phyloP scores from a whole-genome alignment of 176 grass and related monocot species.

The Saccharum spontaneum region DNA sequence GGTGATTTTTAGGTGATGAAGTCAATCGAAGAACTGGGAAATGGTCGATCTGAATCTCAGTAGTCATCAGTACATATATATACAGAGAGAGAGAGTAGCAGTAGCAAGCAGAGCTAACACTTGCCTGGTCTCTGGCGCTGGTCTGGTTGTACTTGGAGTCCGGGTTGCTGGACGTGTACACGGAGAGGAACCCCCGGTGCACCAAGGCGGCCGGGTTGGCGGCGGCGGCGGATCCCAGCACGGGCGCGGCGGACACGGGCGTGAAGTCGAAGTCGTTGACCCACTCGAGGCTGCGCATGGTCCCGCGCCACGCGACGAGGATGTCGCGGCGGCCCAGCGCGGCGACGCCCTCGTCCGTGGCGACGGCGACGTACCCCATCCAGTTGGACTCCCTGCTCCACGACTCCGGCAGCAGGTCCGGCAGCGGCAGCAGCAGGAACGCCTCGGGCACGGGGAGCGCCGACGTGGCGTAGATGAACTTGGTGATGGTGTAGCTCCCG shows the following conservation, averaged over 20 bases:
- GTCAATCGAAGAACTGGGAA: too few species aligned
- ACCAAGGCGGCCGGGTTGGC: slow-evolving; percentile 27
- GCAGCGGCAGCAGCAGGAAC: slow-evolving; percentile 60
- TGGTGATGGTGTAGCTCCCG: slow-evolving; percentile 60
- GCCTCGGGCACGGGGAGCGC: slow-evolving; percentile 48
- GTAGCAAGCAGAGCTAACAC: too few species aligned
- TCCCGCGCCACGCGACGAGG: slow-evolving; percentile 81
- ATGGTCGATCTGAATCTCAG: too few species aligned
- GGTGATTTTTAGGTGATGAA: too few species aligned
- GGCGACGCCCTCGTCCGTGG: slow-evolving; percentile 68
- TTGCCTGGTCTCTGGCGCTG: slow-evolving; percentile 80
- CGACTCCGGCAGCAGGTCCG: slow-evolving; percentile 14
- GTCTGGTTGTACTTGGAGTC: slow-evolving; percentile 53
- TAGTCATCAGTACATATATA: too few species aligned
- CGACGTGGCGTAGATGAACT: slow-evolving; percentile 78
- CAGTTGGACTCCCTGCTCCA: slow-evolving; percentile 80
- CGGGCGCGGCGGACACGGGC: slow-evolving; percentile 46
- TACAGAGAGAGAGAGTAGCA: not conserved
- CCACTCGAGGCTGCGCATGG: slow-evolving; percentile 62
- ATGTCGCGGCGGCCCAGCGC: slow-evolving; percentile 80
- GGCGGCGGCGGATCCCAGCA: slow-evolving; percentile 28
- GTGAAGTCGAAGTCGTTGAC: slow-evolving; percentile 68
- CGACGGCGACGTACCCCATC: slow-evolving; percentile 88
- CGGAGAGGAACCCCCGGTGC: slow-evolving; percentile 72
- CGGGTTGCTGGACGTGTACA: slow-evolving; percentile 63